Conservation (phyloP, 352 stramenopile genomes). For the Aphanomyces invadans region DNA sequence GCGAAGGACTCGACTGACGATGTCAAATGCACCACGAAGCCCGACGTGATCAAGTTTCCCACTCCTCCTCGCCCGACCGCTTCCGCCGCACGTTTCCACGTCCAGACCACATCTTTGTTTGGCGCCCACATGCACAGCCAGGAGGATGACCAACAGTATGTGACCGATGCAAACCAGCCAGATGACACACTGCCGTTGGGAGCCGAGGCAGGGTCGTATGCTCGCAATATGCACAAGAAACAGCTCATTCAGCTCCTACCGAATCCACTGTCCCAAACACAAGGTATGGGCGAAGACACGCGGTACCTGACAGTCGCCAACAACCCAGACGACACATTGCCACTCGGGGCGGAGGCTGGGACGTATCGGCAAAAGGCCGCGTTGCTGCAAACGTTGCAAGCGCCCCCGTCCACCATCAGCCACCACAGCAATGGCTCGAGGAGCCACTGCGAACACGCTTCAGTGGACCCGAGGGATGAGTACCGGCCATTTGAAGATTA, state of each 20-base stretch:
- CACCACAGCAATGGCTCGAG: background rate
- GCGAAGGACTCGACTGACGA: background rate
- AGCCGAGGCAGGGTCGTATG: background rate
- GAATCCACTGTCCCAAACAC: background rate
- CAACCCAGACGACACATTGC: constrained; percentile 21
- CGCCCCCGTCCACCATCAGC: background rate
- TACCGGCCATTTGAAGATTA: constrained; percentile 18
- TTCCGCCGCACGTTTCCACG: background rate
- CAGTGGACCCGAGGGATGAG: background rate
- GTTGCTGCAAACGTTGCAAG: constrained; percentile 4
- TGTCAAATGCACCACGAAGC: background rate
- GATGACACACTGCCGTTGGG: background rate
- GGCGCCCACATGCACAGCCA: background rate
- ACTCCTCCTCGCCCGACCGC: background rate
- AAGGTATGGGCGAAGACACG: background rate
- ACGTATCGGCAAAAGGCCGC: constrained; percentile 9
- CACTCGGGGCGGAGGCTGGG: constrained; percentile 17
- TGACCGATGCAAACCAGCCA: background rate
- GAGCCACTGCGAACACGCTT: background rate
- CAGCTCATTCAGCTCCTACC: background rate
- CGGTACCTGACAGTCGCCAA: constrained; percentile 11
- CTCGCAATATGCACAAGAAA: background rate
- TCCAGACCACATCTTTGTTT: background rate
- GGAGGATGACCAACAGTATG: background rate
- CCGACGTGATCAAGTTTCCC: background rate